Evolutionary conservation across 1,139 yeast species (phyloP).

Genomic region (Yamadazyma triangularis): DNA sequence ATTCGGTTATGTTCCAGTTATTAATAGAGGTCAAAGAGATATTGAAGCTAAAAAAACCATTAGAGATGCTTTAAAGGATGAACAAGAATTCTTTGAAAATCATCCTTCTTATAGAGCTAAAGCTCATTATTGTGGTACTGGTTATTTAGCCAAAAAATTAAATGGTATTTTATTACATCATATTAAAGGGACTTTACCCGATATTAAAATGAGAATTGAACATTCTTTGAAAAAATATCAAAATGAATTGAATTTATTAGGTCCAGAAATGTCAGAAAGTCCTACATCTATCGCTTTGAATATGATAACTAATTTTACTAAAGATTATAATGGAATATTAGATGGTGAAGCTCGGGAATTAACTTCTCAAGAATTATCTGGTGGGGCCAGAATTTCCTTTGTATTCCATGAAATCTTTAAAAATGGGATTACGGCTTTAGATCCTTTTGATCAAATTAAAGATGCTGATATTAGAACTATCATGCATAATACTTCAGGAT

Average conservation of each 20-base stretch:
- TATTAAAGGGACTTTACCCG: constrained; percentile 91
- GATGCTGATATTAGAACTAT: constrained; percentile 98
- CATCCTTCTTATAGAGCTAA: constrained; percentile 79
- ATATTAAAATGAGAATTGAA: constrained; percentile 86
- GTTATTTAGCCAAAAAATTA: constrained; percentile 88
- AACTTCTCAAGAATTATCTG: constrained; percentile 79
- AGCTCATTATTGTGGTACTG: constrained; percentile 93
- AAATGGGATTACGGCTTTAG: constrained; percentile 87
- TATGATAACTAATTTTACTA: constrained; percentile 88
- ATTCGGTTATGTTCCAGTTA: constrained; percentile 96
- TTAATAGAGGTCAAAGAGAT: constrained; percentile 96
- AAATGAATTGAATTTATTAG: constrained; percentile 69
- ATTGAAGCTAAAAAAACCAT: constrained; percentile 84
- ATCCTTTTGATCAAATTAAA: constrained; percentile 96
- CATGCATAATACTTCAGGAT: constrained; percentile 93
- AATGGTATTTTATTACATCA: constrained; percentile 88
- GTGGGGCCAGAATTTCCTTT: constrained; percentile 97
- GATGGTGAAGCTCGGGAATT: constrained; percentile 94
- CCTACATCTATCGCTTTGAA: constrained; percentile 87
- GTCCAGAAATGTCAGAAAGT: constrained; percentile 83
- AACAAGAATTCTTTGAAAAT: constrained; percentile 67
- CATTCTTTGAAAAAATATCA: constrained; percentile 79
- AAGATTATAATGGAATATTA: constrained; percentile 85
- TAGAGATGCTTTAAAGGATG: constrained; percentile 82
- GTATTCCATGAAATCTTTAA: constrained; percentile 96